Evolutionary conservation across 2,329 filamentous ascomycete genomes (phyloP), one percentile per base, ranked within the genome.

Genomic region (Paramyrothecium roridum): DNA sequence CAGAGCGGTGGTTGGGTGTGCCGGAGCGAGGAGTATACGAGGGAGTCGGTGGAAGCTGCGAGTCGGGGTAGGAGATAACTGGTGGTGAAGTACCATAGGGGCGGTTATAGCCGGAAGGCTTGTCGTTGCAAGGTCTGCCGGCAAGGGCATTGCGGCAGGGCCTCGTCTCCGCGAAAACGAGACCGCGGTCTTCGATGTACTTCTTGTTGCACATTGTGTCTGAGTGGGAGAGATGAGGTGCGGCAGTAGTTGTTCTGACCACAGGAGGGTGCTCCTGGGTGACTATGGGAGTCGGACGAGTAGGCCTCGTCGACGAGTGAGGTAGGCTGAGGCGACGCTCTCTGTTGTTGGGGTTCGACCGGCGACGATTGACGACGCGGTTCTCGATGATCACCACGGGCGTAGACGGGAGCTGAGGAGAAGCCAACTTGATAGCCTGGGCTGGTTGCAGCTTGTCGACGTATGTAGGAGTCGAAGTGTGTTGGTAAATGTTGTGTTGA

Each of bases 141-240:
- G 71, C 65, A 20, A 72, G 73, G 48, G 76, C 72, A 19, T 70
- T 62, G 12, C 67, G 59, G 70, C 78, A 78, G 43, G 72, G 65
- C 33, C 70, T 64, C 7, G 37, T 16, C 54, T 73, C 72, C 50
- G 71, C 68, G 37, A 64, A 61, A 51, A 67, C 64, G 50, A 56
- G 58, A 50, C 68, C 72, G 55, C 77, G 77, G 65, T 81, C 76
- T 3, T 78, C 73, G 34, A 75, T 70, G 70, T 74, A 79, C 52
- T 77, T 59, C 62, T 79, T 72, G 57, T 73, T 73, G 69, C 80
- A 83, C 80, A 83, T 83, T 50, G 70, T 75, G 73, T 64, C 62
- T 61, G 66, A 65, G 54, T 51, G 61, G 40, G 33, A 23, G 30
- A n/a, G 8, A 16, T 12, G 48, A 17, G 26, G 26, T 40, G 26